These are phyloP conservation scores for Sugiyamaella castrensis DNA, from an alignment of 1,139 yeast species.

Conservation along the genomic window DNA sequence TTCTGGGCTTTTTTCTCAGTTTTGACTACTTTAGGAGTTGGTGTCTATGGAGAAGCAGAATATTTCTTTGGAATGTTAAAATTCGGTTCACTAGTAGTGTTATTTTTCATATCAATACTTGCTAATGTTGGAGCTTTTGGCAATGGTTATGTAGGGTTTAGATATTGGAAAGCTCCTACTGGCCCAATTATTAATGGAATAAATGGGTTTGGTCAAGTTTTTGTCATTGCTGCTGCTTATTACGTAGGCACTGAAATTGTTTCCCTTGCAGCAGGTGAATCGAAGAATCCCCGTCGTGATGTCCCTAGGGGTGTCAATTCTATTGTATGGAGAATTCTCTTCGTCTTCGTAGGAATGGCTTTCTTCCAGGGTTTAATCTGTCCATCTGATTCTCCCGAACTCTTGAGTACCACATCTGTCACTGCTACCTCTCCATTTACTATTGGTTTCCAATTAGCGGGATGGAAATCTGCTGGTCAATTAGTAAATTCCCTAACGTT, in stretches of 20 bases:
- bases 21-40: constrained; percentile 17
- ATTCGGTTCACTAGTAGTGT: constrained; percentile 9
- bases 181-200: constrained; percentile 17
- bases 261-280: constrained; percentile 18
- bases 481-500: constrained; percentile 13
- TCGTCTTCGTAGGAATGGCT: constrained; percentile 15
- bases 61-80: constrained; percentile 14
- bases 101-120: constrained; percentile 14
- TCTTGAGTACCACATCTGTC: constrained; percentile 13
- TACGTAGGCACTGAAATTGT: constrained; percentile 18
- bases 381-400: constrained; percentile 14
- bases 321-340: constrained; percentile 16
- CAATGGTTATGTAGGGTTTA: constrained; percentile 16
- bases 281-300: constrained; percentile 15
- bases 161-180: constrained; percentile 13
- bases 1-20: constrained; percentile 18
- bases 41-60: constrained; percentile 15
- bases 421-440: constrained; percentile 19
- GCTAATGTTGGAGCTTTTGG: constrained; percentile 18
- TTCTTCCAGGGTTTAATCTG: constrained; percentile 17
- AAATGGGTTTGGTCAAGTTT: constrained; percentile 17
- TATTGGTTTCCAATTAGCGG: constrained; percentile 15
- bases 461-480: constrained; percentile 16
- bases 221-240: constrained; percentile 17
- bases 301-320: constrained; percentile 15